Evolutionary conservation across 1,284 basidiomycete species (phyloP), one percentile per base, ranked within the genome.

Genomic region (Pyrrhoderma lamaoense): DNA sequence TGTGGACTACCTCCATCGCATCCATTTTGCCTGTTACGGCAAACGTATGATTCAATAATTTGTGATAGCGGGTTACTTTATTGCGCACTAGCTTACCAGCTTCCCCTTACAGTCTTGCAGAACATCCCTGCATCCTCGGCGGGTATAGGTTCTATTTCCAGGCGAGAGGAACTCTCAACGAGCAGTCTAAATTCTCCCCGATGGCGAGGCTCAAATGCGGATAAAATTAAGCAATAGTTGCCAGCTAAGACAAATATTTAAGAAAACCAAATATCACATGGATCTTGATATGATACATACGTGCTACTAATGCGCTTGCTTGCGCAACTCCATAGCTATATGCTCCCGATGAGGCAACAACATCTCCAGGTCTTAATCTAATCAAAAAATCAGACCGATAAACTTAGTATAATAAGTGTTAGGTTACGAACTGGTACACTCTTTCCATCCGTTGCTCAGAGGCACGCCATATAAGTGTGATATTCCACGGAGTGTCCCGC

Each of bases 51-150:
- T n/a, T 5, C 11, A 5, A 31, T 31, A 31, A 31, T 31, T 5
- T 5, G 27, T 31, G 27, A 11, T 11, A 31, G n/a, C 27, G 27
- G 11, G 11, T 5, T 11, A 31, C 7, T 5, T 31, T 31, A 5
- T 5, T 5, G 13, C 31, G 47, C 7, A 9, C 16, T 19, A 4
- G 8, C 34, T 40, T 77, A 88, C 92, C 92, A 95, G 45, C 70
- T 65, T 1, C 85, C 89, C 18, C 69, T 73, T 2, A 88, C 58
- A 0, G 73, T 64, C 56, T 89, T 84, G 27, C 69, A 70, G 62
- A 85, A 95, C 92, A 96, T 91, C 0, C 93, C 93, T 0, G 92
- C 90, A 0, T 92, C 93, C 67, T 97, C 93, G 51, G 83, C 80
- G 0, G 87, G 85, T 57, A 98, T 94, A 1, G 83, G 70, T 56